Evolutionary conservation across 768 basidiomycete species (phyloP).

Genomic region (Suillus brevipes): DNA sequence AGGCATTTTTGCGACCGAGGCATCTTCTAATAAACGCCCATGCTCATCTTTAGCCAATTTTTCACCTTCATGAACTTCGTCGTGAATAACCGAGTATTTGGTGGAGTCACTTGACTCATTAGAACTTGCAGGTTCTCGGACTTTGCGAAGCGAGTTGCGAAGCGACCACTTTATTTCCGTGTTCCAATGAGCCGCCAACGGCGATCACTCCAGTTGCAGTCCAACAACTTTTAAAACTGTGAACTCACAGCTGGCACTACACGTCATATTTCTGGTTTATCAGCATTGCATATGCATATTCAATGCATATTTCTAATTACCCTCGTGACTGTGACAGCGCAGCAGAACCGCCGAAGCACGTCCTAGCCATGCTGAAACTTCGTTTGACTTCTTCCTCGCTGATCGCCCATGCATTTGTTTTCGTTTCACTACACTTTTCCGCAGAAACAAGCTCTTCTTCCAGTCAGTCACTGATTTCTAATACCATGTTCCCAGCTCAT

Average conservation of each 20-base stretch:
- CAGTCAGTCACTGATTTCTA: not conserved
- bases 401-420: not conserved
- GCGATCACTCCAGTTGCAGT: not conserved
- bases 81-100: not conserved
- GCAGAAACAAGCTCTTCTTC: not conserved
- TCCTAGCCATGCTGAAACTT: not conserved
- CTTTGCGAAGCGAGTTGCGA: not conserved
- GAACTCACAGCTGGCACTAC: not conserved
- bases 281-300: not conserved
- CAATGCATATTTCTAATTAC: not conserved
- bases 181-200: not conserved
- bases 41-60: not conserved
- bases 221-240: not conserved
- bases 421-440: not conserved
- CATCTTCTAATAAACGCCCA: not conserved
- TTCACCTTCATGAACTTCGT: not conserved
- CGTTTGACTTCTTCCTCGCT: not conserved
- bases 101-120: not conserved
- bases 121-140: not conserved
- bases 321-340: not conserved
- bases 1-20: not conserved
- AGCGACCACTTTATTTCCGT: not conserved
- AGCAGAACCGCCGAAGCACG: not conserved
- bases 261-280: not conserved
- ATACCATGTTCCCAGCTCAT: not conserved